These are phyloP conservation scores for Penicillium parvum DNA, from an alignment of 495 filamentous ascomycete species.

Conservation along the genomic window DNA sequence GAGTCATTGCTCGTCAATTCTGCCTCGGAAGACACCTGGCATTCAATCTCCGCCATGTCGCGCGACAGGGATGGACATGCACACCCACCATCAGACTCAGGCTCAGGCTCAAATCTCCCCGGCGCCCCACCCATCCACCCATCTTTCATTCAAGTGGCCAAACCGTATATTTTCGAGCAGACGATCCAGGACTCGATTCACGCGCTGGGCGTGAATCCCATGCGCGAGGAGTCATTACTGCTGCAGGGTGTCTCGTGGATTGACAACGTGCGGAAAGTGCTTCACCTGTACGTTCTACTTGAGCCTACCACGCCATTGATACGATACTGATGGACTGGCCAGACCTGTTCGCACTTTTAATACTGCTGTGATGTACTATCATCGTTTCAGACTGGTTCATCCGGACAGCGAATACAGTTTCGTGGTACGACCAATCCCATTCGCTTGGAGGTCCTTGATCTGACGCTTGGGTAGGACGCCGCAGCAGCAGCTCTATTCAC, in stretches of 20 bases:
- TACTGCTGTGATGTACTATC: conserved; percentile 81
- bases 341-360: conserved; percentile 80
- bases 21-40: background rate
- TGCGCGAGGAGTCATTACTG: conserved; percentile 64
- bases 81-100: conserved; percentile 7
- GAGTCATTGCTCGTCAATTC: background rate
- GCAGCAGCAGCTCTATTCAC: conserved; percentile 83
- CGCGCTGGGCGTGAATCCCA: conserved; percentile 49
- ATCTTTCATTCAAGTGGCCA: conserved; percentile 66
- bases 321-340: conserved; percentile 7
- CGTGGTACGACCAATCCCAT: conserved; percentile 30
- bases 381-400: conserved; percentile 80
- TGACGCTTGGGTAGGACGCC: conserved; percentile 57
- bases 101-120: conserved; percentile 14
- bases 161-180: conserved; percentile 63
- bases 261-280: conserved; percentile 64
- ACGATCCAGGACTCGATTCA: conserved; percentile 56
- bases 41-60: conserved; percentile 13
- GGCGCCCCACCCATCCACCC: conserved; percentile 56
- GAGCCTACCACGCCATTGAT: background rate
- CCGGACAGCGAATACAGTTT: conserved; percentile 65
- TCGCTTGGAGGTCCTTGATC: background rate
- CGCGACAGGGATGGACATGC: conserved; percentile 20
- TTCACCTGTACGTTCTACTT: conserved; percentile 57
- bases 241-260: conserved; percentile 78